Evolutionary conservation across 2,329 filamentous ascomycete genomes (phyloP).

Genomic region (Sporothrix inflata): DNA sequence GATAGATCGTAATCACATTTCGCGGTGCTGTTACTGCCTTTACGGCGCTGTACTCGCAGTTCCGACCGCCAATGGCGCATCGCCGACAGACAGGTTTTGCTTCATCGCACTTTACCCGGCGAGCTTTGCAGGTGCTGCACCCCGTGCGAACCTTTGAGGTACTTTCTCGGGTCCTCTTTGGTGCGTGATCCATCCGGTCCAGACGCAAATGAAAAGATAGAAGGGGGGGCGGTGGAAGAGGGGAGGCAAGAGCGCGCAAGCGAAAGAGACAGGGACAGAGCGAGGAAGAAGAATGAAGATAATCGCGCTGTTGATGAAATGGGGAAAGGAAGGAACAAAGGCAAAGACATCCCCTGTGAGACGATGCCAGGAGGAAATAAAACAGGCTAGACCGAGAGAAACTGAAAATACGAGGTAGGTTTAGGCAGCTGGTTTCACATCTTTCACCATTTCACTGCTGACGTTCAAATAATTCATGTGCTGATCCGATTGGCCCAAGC

Average conservation of each 20-base stretch:
- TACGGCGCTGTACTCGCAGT: conserved; percentile 1
- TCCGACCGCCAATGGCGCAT: conserved; percentile 6
- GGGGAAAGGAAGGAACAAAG: too few species aligned
- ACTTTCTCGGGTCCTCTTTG: conserved; percentile 16
- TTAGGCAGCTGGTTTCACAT: too few species aligned
- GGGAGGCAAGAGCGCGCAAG: neutral
- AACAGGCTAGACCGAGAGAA: too few species aligned
- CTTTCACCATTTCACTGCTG: too few species aligned
- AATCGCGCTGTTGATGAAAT: too few species aligned
- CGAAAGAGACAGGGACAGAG: too few species aligned
- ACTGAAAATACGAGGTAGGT: too few species aligned
- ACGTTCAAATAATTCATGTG: too few species aligned
- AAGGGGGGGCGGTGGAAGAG: neutral
- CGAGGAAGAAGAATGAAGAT: too few species aligned
- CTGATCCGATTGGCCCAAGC: too few species aligned
- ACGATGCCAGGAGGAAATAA: too few species aligned
- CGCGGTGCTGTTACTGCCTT: neutral
- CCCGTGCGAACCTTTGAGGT: conserved; percentile 18
- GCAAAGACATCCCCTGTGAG: too few species aligned
- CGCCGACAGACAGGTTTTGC: conserved; percentile 17
- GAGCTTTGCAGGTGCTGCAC: conserved; percentile 8
- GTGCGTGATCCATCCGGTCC: neutral
- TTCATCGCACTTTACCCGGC: conserved; percentile 18
- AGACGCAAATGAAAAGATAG: neutral
- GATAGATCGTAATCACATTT: conserved; percentile 13